A percentile compares a stretch with the other conserved stretches of the same genome.
Evolutionary conservation across 2,329 filamentous ascomycete genomes (phyloP).

Genomic region (Aspergillus fructus): DNA sequence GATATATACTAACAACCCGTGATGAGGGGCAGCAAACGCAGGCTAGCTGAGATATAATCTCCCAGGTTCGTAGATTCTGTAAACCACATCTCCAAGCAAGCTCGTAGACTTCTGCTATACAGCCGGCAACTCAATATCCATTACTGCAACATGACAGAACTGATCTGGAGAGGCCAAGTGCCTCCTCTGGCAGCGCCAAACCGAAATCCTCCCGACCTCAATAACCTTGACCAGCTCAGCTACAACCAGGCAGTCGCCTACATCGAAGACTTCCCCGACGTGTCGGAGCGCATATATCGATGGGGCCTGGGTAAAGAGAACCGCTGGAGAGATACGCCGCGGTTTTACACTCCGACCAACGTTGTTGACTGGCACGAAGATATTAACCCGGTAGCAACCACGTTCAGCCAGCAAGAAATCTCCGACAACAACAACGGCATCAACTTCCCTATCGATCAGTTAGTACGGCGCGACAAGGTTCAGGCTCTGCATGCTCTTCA

Average conservation of each 20-base stretch:
- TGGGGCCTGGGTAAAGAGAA: not conserved
- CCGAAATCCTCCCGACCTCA: not conserved
- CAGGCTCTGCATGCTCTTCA: not conserved
- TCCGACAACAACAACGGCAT: not conserved
- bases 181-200: not conserved
- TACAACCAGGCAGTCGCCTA: not conserved
- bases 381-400: not conserved
- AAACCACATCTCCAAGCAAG: too few relatives aligned
- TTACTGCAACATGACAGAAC: not conserved
- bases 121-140: not conserved
- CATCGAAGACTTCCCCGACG: not conserved
- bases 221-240: not conserved
- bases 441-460: not conserved
- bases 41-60: too few relatives aligned
- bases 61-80: too few relatives aligned
- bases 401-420: not conserved
- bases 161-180: not conserved
- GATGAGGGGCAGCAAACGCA: too few relatives aligned
- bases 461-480: not conserved
- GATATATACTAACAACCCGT: too few relatives aligned
- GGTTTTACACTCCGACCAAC: not conserved
- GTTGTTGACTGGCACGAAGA: not conserved
- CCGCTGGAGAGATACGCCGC: not conserved
- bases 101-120: not conserved
- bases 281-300: not conserved